Conservation (phyloP, 73 alveolate genomes). For the Durusdinium trenchii region DNA sequence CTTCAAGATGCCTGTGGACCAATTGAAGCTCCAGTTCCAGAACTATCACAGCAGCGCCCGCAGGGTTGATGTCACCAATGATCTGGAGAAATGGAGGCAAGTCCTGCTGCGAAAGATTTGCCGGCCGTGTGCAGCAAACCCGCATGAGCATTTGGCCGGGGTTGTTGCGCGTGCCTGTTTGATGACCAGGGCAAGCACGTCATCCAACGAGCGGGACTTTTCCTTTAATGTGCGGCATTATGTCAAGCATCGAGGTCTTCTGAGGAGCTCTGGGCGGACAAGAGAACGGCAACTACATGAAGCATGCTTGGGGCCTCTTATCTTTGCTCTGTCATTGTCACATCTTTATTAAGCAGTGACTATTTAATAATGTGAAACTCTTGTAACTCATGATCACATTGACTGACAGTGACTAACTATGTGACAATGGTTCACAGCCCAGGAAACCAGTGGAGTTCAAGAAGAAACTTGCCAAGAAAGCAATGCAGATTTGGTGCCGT, state of each 20-base stretch:
- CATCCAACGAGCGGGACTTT: not conserved
- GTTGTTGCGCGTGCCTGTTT: not conserved
- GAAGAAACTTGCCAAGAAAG: too few relatives aligned
- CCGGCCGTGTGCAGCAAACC: not conserved
- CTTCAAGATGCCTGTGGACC: not conserved
- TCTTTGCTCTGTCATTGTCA: too few relatives aligned
- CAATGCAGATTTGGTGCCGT: too few relatives aligned
- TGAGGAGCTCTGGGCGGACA: not conserved
- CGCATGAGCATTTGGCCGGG: not conserved
- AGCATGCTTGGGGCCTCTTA: not conserved
- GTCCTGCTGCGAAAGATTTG: not conserved
- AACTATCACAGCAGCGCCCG: not conserved
- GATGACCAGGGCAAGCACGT: not conserved
- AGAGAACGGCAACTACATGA: not conserved
- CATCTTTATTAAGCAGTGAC: too few relatives aligned
- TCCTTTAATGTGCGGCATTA: not conserved
- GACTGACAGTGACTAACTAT: too few relatives aligned
- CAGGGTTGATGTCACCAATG: not conserved
- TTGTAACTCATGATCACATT: too few relatives aligned
- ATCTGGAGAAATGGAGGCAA: not conserved
- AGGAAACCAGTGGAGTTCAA: too few relatives aligned
- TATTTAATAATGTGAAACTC: too few relatives aligned
- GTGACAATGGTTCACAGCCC: too few relatives aligned
- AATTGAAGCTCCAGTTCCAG: not conserved
- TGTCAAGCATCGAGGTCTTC: not conserved